Base-by-base conservation (phyloP, 2,329 filamentous ascomycete genomes). In the Hymenoscyphus infarciens region DNA sequence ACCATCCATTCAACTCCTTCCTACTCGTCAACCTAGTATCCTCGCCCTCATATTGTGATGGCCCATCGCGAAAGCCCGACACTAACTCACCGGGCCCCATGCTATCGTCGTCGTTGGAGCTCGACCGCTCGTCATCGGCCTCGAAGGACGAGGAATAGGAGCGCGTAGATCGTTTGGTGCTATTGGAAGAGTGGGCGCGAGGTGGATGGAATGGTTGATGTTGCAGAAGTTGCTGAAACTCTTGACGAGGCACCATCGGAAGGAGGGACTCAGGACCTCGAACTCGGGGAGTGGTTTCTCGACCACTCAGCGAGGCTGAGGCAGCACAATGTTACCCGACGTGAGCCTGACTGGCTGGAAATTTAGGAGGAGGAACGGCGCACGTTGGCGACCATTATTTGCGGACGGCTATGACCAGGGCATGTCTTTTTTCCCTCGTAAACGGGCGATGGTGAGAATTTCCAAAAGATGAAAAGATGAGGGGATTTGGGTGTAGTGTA, bases 1-100 rank as follows among this genome's bases (percentile, higher is more conserved):
- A 99, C 91, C 96, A 99, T 70, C 94, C 95, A 45, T 87, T 81
- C 64, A 98, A 83, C 82, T 99, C 95, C 76, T 90, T 94, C 70
- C 79, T 80, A 75, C 91, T 97, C 10, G 95, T 98, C 61, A 90
- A 85, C n/a, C 94, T 84, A 27, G 87, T 90, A 76, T 99, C 95
- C 75, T 98, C 92, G 65, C 90, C 92, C 2, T 82, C 81, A 75
- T 96, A 97, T 62, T 85, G 70, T 67, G 78, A 71, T 73, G 74
- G 69, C 15, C 61, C 64, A 64, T 74, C 71, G 56, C 71, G 69
- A 27, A 66, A 68, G 16, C 71, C 75, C 70, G 75, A 75, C 71
- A 71, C 67, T 57, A 69, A 71, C 66, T 69, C 75, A 15, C 42
- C 42, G 59, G 71, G 69, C n/a, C 68, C 72, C 75, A 76, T 76